These are phyloP conservation scores for Crithidia brevicula DNA, from an alignment of 208 protist genomes.

Conservation along the genomic window DNA sequence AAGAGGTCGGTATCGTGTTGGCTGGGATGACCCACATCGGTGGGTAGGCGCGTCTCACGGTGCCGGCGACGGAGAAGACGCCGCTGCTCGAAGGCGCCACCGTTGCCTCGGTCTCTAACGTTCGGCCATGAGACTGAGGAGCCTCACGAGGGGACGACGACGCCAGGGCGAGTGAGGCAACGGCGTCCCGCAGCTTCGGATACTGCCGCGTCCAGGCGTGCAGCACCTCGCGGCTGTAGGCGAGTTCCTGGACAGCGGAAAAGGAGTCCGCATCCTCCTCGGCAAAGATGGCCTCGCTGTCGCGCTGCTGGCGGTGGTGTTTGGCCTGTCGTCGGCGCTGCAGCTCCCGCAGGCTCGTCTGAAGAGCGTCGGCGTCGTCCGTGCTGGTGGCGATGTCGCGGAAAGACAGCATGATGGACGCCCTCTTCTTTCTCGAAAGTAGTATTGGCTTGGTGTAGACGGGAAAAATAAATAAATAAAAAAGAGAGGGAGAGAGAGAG, in stretches of 20 bases:
- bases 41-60: slow-evolving; percentile 13
- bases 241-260: slow-evolving; percentile 17
- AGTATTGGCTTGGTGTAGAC: no score
- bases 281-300: not conserved
- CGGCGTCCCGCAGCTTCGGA: slow-evolving; percentile 23
- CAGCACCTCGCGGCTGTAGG: slow-evolving; percentile 31
- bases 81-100: not conserved
- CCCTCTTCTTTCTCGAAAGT: no score
- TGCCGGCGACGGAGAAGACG: slow-evolving; percentile 23
- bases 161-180: not conserved
- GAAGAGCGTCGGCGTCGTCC: slow-evolving; percentile 27
- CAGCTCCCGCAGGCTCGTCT: slow-evolving; percentile 23
- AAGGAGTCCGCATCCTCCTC: slow-evolving; percentile 1
- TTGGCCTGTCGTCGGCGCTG: slow-evolving; percentile 21
- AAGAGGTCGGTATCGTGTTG: slow-evolving; percentile 37
- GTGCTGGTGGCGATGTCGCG: slow-evolving; percentile 23
- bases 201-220: slow-evolving; percentile 22
- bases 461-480: no score
- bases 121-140: no score
- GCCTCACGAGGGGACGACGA: not conserved
- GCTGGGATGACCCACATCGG: slow-evolving; percentile 51
- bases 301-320: slow-evolving; percentile 16
- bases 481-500: no score
- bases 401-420: slow-evolving; percentile 17
- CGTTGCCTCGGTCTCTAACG: no score